These are phyloP conservation scores for Geotrichum australiense DNA, from an alignment of 1,139 yeast genomes.

Conservation along the genomic window DNA sequence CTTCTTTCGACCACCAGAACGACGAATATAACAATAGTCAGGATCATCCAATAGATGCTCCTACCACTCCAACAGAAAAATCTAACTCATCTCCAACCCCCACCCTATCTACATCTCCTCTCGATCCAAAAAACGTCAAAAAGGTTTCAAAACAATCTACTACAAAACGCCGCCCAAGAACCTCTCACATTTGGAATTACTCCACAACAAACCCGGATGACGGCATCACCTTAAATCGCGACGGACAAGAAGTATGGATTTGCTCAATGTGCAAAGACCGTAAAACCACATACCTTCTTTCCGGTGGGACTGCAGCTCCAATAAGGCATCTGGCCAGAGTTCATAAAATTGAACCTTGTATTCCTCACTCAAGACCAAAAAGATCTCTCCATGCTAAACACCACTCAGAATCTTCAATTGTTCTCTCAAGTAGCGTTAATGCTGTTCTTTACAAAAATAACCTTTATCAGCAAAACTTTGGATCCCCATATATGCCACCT, in stretches of 20 bases:
- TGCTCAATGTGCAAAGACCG: slow-evolving; percentile 17
- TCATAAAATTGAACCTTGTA: slow-evolving; percentile 15
- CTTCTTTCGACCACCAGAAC: no score
- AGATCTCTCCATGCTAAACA: slow-evolving; percentile 13
- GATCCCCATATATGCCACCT: slow-evolving; percentile 7
- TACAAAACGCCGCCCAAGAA: slow-evolving; percentile 17
- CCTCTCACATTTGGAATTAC: slow-evolving; percentile 19
- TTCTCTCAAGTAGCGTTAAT: slow-evolving; percentile 7
- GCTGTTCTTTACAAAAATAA: slow-evolving; percentile 12
- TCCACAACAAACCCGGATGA: slow-evolving; percentile 17
- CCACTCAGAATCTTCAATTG: slow-evolving; percentile 13
- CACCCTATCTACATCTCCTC: slow-evolving; percentile 7
- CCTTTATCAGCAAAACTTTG: slow-evolving; percentile 7
- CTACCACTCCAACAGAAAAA: background rate
- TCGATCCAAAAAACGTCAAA: slow-evolving; percentile 6
- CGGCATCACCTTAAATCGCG: slow-evolving; percentile 15
- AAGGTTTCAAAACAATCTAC: slow-evolving; percentile 9
- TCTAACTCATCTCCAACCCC: slow-evolving; percentile 1
- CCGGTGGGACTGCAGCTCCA: slow-evolving; percentile 20
- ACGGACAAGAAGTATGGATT: slow-evolving; percentile 19
- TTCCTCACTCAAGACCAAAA: slow-evolving; percentile 9
- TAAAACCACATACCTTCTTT: slow-evolving; percentile 17
- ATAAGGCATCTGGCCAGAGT: slow-evolving; percentile 17
- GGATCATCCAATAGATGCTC: background rate
- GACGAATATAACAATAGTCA: no score